A percentile compares a stretch with the other conserved stretches of the same genome.
Evolutionary conservation across 1,284 basidiomycete species (phyloP).

Genomic region (Trametes sp.): DNA sequence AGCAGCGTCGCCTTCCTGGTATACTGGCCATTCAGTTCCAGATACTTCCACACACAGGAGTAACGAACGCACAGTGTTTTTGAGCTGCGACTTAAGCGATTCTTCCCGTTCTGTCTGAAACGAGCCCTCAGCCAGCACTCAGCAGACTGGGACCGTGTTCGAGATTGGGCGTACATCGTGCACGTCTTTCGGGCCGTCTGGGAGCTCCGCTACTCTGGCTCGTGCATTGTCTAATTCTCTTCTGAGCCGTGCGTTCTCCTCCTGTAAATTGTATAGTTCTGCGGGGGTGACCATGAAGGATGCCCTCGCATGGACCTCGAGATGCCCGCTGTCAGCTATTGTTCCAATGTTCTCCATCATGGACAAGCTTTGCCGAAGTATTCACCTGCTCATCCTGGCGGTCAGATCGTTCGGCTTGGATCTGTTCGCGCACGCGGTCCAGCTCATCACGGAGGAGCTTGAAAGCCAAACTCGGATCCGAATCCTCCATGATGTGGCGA

Average conservation of each 20-base stretch:
- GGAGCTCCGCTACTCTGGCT: neutral
- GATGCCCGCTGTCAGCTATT: neutral
- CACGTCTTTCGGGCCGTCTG: neutral
- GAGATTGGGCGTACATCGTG: neutral
- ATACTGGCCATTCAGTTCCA: neutral
- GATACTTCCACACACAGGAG: neutral
- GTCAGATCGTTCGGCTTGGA: conserved; percentile 1
- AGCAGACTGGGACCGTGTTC: neutral
- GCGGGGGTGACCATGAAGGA: neutral
- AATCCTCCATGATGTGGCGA: conserved; percentile 1
- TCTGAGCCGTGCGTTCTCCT: conserved; percentile 20
- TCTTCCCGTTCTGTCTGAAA: neutral
- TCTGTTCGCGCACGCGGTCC: conserved; percentile 14
- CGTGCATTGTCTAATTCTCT: neutral
- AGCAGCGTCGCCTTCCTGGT: neutral
- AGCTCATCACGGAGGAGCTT: conserved; percentile 27
- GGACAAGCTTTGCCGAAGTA: neutral
- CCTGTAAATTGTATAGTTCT: conserved; percentile 11
- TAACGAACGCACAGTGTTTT: neutral
- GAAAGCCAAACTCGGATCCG: conserved; percentile 11
- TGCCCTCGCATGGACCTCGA: neutral
- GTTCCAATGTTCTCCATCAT: neutral
- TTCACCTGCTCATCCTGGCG: neutral
- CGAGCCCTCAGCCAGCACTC: no score
- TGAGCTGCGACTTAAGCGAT: neutral